Evolutionary conservation across 2,329 filamentous ascomycete genomes (phyloP).

Genomic region (Parastagonospora avenae): DNA sequence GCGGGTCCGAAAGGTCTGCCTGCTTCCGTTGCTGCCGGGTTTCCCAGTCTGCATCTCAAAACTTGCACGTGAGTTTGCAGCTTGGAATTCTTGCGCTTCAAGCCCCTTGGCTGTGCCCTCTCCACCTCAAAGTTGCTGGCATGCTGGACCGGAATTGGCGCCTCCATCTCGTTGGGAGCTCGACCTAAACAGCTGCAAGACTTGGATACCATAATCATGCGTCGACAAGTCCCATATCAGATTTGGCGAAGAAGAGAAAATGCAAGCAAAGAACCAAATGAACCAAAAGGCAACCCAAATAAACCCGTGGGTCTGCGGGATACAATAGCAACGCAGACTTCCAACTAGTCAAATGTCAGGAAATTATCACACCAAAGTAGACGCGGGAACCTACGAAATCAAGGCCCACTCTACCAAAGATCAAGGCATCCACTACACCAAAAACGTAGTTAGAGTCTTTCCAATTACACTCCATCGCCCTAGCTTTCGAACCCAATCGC

Average conservation of each 20-base stretch:
- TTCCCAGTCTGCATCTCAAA: constrained; percentile 36
- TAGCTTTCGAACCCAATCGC: constrained; percentile 8
- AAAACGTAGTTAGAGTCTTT: background rate
- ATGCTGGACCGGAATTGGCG: constrained; percentile 20
- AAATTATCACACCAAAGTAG: constrained; percentile 3
- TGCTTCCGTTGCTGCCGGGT: constrained; percentile 11
- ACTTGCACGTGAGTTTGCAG: constrained; percentile 40
- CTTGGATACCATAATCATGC: constrained; percentile 14
- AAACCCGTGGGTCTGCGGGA: constrained; percentile 3
- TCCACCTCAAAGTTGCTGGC: constrained; percentile 16
- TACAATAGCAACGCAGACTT: background rate
- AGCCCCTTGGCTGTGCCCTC: constrained; percentile 7
- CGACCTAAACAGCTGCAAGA: constrained; percentile 24
- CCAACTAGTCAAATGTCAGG: background rate
- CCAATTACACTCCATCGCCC: constrained; percentile 12
- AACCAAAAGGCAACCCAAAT: background rate
- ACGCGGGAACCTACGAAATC: constrained; percentile 13
- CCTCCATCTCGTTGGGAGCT: constrained; percentile 15
- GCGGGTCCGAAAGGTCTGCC: constrained; percentile 19
- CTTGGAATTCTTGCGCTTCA: constrained; percentile 29
- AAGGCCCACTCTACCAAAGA: constrained; percentile 1
- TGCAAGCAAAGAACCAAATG: constrained; percentile 1
- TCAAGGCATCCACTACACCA: constrained; percentile 10
- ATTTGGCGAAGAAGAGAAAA: constrained; percentile 1
- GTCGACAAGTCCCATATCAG: constrained; percentile 4